A percentile compares a stretch with the other conserved stretches of the same genome.
phyloP scores from a whole-genome alignment of 2,329 filamentous ascomycete species.

The Sporothrix schenckii region DNA sequence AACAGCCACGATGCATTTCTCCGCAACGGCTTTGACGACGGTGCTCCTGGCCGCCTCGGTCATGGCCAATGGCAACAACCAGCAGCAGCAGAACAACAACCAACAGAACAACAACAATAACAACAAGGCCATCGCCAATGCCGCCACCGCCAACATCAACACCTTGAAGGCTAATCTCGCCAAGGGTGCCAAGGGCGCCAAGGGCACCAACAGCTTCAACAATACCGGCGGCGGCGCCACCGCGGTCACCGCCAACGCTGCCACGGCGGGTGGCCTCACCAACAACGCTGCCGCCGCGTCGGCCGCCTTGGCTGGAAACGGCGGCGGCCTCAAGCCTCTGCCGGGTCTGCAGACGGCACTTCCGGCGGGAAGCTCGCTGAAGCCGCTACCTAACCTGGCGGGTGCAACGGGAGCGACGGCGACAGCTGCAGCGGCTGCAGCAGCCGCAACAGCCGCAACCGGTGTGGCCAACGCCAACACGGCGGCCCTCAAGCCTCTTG shows the following conservation, averaged over 20 bases:
- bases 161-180: slow-evolving; percentile 30
- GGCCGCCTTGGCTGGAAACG: slow-evolving; percentile 24
- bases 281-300: slow-evolving; percentile 29
- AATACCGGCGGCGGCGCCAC: slow-evolving; percentile 14
- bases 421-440: background rate
- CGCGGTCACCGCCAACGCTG: background rate
- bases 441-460: slow-evolving; percentile 21
- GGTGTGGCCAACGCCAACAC: slow-evolving; percentile 27
- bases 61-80: slow-evolving; percentile 11
- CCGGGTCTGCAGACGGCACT: slow-evolving; percentile 29
- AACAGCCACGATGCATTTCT: slow-evolving; percentile 37
- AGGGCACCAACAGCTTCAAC: slow-evolving; percentile 30
- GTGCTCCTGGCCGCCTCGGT: slow-evolving; percentile 34
- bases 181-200: slow-evolving; percentile 30
- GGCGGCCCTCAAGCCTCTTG: slow-evolving; percentile 23
- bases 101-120: slow-evolving; percentile 20
- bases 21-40: slow-evolving; percentile 33
- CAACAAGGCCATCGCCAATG: slow-evolving; percentile 21
- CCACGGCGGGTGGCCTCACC: background rate
- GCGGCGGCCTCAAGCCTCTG: slow-evolving; percentile 33
- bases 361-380: slow-evolving; percentile 25
- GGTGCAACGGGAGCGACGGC: slow-evolving; percentile 19
- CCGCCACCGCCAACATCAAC: slow-evolving; percentile 20
- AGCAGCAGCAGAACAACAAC: background rate
- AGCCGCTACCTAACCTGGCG: slow-evolving; percentile 34